Conservation (phyloP, 2,329 filamentous ascomycete genomes). For the Scytalidium sp. region DNA sequence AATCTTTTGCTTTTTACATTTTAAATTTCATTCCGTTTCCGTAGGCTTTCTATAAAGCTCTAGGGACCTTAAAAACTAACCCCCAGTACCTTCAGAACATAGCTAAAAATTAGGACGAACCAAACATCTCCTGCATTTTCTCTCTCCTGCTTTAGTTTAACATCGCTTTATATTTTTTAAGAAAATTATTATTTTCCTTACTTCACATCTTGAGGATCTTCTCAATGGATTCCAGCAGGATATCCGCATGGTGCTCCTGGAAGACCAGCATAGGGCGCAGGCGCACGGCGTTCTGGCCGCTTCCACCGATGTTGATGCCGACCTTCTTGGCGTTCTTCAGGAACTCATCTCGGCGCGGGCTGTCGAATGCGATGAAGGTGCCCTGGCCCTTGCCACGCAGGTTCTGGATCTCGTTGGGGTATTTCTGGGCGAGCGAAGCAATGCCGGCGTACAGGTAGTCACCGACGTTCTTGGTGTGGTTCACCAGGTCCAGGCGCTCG, state of each 20-base stretch:
- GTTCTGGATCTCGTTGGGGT: conserved; percentile 69
- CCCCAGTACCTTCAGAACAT: no score
- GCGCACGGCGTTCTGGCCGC: conserved; percentile 65
- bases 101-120: no score
- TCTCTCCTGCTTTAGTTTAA: no score
- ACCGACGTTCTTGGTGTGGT: conserved; percentile 59
- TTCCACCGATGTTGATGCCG: conserved; percentile 77
- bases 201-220: conserved; percentile 36
- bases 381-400: conserved; percentile 73
- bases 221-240: conserved; percentile 75
- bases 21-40: no score
- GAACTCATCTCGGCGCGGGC: conserved; percentile 65
- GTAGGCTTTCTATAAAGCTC: no score
- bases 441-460: conserved; percentile 66
- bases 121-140: no score
- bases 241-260: conserved; percentile 85
- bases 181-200: not conserved
- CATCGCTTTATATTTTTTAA: no score
- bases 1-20: no score
- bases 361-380: conserved; percentile 81
- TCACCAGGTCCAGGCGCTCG: conserved; percentile 63
- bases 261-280: conserved; percentile 81
- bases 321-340: conserved; percentile 67
- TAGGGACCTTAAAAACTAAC: no score
- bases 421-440: conserved; percentile 58